Conservation (phyloP, 495 filamentous ascomycete genomes). For the Aspergillus sparsus region DNA sequence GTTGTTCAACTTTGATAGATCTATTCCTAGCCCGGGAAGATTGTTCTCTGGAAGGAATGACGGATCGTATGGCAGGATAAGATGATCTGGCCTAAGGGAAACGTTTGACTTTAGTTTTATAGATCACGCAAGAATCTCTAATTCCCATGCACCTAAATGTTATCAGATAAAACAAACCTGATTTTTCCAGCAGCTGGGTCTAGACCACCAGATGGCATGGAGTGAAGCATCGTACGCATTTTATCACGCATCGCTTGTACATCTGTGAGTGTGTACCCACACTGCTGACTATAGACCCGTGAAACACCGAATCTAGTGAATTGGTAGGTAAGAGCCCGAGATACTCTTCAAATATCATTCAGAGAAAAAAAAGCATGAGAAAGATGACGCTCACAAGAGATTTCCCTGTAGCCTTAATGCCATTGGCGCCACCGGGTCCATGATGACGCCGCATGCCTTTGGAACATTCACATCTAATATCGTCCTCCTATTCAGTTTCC, state of each 20-base stretch:
- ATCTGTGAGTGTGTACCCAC: slow-evolving; percentile 78
- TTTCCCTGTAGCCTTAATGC: slow-evolving; percentile 90
- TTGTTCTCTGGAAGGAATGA: slow-evolving; percentile 73
- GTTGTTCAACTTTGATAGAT: slow-evolving; percentile 39
- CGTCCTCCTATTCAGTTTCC: slow-evolving; percentile 78
- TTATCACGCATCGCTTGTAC: slow-evolving; percentile 72
- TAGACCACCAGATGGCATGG: slow-evolving; percentile 56
- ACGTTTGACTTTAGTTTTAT: neutral
- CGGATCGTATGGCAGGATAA: slow-evolving; percentile 81
- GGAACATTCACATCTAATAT: slow-evolving; percentile 85
- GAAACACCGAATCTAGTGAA: slow-evolving; percentile 70
- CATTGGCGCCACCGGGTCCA: slow-evolving; percentile 81
- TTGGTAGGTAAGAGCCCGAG: neutral
- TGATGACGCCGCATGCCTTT: slow-evolving; percentile 84
- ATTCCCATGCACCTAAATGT: too few species aligned
- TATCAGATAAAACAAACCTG: slow-evolving; percentile 53
- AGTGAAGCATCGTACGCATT: slow-evolving; percentile 65
- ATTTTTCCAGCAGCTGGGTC: slow-evolving; percentile 72
- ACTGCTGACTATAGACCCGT: slow-evolving; percentile 83
- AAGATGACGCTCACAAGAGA: slow-evolving; percentile 57
- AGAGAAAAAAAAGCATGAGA: neutral
- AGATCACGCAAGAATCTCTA: too few species aligned
- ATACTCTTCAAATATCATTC: slow-evolving; percentile 1
- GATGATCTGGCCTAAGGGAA: slow-evolving; percentile 66
- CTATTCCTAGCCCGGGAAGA: slow-evolving; percentile 58